A percentile compares a stretch with the other conserved stretches of the same genome.
Evolutionary conservation across 306 rosid genomes (phyloP).

Genomic region (Potentilla sterilis): DNA sequence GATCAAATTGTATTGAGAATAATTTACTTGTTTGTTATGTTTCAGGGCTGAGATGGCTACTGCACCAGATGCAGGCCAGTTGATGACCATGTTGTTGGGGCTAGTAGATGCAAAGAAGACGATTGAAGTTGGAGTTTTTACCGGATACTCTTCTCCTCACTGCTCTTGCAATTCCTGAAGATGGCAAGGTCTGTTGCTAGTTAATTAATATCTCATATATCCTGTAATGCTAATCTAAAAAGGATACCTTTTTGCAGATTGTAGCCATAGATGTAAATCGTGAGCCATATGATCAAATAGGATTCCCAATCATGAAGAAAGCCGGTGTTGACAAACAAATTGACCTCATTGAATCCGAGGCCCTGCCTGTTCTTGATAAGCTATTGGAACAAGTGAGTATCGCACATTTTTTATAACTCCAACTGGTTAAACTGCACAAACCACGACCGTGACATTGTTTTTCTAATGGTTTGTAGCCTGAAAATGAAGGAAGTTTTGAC

Average conservation of each 20-base stretch:
- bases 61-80: constrained; percentile 49
- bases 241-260: constrained; percentile 32
- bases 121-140: constrained; percentile 56
- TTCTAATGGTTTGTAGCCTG: constrained; percentile 13
- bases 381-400: constrained; percentile 47
- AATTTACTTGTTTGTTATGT: background rate
- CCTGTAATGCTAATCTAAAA: background rate
- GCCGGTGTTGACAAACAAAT: constrained; percentile 73
- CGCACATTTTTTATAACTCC: background rate
- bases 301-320: constrained; percentile 52
- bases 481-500: constrained; percentile 51
- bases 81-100: constrained; percentile 45
- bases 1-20: background rate
- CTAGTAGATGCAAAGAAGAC: constrained; percentile 52
- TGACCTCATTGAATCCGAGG: constrained; percentile 48
- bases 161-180: constrained; percentile 49
- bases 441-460: background rate
- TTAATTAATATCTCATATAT: background rate
- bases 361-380: constrained; percentile 50
- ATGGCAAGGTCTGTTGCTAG: constrained; percentile 40
- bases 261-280: constrained; percentile 51
- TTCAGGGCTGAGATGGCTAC: constrained; percentile 42
- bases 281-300: constrained; percentile 45
- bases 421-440: background rate
- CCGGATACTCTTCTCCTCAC: constrained; percentile 74